phyloP scores from a whole-genome alignment of 2,329 filamentous ascomycete species.

The Aspergillus quadricinctus region DNA sequence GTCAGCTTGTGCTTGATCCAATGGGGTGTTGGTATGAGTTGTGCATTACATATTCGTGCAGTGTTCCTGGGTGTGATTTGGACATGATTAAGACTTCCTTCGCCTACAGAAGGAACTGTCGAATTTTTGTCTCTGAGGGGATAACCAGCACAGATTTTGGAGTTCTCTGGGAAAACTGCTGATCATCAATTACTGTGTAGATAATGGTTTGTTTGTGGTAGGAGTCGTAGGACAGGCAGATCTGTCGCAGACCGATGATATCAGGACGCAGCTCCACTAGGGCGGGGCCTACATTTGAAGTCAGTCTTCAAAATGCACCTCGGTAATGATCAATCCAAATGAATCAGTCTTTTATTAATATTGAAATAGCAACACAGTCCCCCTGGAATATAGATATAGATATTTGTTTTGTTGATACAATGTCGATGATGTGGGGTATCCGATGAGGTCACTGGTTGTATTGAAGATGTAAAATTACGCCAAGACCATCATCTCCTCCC shows the following conservation, averaged over 20 bases:
- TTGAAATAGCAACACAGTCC: not conserved
- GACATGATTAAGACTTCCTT: no score
- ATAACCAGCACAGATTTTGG: no score
- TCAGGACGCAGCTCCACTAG: not conserved
- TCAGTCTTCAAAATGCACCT: not conserved
- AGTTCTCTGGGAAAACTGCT: not conserved
- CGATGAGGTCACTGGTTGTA: not conserved
- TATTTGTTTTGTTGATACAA: not conserved
- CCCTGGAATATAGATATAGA: not conserved
- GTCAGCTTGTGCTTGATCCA: slow-evolving; percentile 2
- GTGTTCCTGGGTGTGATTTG: slow-evolving; percentile 25
- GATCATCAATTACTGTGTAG: not conserved
- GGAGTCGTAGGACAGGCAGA: not conserved
- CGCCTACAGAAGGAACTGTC: not conserved
- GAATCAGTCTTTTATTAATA: not conserved
- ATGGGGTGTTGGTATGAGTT: not conserved
- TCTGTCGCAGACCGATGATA: not conserved
- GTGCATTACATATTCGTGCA: slow-evolving; percentile 35
- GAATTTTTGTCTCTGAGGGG: not conserved
- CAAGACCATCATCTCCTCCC: not conserved
- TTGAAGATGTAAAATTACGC: slow-evolving; percentile 1
- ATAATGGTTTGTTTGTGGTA: not conserved
- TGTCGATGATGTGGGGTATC: not conserved
- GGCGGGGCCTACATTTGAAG: not conserved
- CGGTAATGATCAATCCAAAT: not conserved